These are phyloP conservation scores for Fusarium palustre DNA, from an alignment of 2,329 filamentous ascomycete species.

Conservation along the genomic window DNA sequence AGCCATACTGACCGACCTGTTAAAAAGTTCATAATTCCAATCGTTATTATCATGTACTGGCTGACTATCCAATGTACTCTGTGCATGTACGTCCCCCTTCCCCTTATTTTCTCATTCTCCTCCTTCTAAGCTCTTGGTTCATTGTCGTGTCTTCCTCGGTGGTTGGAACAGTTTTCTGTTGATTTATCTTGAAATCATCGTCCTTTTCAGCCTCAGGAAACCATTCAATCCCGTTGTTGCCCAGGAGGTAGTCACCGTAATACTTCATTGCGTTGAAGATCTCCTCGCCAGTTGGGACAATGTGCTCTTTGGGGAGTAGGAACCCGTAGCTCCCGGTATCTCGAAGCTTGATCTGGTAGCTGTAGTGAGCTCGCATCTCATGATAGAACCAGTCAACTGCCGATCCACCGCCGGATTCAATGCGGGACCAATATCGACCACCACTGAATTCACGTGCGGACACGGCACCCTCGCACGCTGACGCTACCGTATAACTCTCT, in stretches of 20 bases:
- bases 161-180: neutral
- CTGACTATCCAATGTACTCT: conserved; percentile 13
- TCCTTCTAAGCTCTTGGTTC: conserved; percentile 49
- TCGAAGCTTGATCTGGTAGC: conserved; percentile 93
- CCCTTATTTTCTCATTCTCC: conserved; percentile 46
- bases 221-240: conserved; percentile 74
- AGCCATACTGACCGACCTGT: conserved; percentile 13
- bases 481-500: conserved; percentile 80
- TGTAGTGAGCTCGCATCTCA: conserved; percentile 82
- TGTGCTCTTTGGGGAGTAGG: conserved; percentile 85
- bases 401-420: conserved; percentile 84
- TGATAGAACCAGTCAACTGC: conserved; percentile 97
- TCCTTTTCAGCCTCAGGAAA: conserved; percentile 43
- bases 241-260: conserved; percentile 82
- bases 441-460: conserved; percentile 42
- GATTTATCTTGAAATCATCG: conserved; percentile 27
- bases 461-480: conserved; percentile 87
- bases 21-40: conserved; percentile 31
- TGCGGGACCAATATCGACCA: conserved; percentile 54
- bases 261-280: conserved; percentile 85
- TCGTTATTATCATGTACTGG: conserved; percentile 22
- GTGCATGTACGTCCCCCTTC: neutral
- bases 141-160: conserved; percentile 29
- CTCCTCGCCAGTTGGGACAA: conserved; percentile 90
- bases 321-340: conserved; percentile 97